Evolutionary conservation across 2,329 filamentous ascomycete genomes (phyloP).

Genomic region (Clarireedia paspali): DNA sequence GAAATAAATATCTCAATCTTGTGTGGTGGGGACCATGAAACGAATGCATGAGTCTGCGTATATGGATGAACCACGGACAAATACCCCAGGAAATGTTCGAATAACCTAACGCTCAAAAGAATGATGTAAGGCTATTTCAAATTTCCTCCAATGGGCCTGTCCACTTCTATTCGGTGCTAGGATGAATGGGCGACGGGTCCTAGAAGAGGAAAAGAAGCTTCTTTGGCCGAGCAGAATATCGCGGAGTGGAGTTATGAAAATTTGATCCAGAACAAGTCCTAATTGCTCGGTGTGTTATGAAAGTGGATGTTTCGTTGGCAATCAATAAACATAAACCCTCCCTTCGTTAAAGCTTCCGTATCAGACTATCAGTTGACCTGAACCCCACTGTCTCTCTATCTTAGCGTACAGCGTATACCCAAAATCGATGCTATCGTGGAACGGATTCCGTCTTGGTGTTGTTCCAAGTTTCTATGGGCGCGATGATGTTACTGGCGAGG

Average conservation of each 20-base stretch:
- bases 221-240: conserved; percentile 1
- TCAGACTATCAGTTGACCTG: neutral
- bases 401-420: neutral
- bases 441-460: neutral
- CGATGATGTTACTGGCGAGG: neutral
- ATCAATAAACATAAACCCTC: neutral
- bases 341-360: conserved; percentile 1
- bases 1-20: too few species aligned
- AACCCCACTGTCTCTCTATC: conserved; percentile 3
- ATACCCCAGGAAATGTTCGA: too few species aligned
- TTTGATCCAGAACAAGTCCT: conserved; percentile 7
- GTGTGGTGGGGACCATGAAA: too few species aligned
- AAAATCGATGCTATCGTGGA: neutral
- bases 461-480: neutral
- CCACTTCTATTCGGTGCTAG: neutral
- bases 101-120: neutral
- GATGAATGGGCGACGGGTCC: neutral
- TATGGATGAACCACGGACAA: too few species aligned
- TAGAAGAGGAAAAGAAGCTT: neutral
- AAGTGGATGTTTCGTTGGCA: conserved; percentile 4
- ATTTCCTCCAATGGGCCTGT: neutral
- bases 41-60: too few species aligned
- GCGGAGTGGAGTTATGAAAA: neutral
- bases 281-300: conserved; percentile 1
- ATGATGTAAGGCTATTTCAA: neutral